Conservation (phyloP, 2,329 filamentous ascomycete genomes). For the Clonostachys rosea region DNA sequence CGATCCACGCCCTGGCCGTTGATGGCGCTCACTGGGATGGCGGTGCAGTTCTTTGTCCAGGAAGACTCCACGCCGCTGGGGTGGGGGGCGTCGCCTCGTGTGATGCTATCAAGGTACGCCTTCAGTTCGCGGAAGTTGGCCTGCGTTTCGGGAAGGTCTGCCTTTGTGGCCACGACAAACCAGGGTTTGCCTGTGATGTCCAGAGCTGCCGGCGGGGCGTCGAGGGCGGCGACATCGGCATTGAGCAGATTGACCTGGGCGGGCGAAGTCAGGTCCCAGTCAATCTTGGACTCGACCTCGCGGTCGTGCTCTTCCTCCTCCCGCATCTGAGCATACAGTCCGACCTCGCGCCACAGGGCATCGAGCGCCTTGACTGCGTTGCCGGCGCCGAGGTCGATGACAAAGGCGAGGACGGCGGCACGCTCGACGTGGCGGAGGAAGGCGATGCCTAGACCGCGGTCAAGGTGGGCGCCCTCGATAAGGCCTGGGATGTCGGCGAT, state of each 20-base stretch:
- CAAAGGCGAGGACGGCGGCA: conserved; percentile 88
- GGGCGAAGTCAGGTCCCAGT: conserved; percentile 43
- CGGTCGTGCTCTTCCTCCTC: conserved; percentile 68
- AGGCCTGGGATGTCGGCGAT: conserved; percentile 95
- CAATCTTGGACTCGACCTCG: conserved; percentile 50
- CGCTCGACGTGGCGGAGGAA: conserved; percentile 95
- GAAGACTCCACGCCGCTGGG: conserved; percentile 61
- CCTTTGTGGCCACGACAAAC: conserved; percentile 95
- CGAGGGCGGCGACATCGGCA: conserved; percentile 8
- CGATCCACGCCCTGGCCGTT: conserved; percentile 76
- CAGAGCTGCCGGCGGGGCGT: conserved; percentile 22
- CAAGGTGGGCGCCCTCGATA: conserved; percentile 87
- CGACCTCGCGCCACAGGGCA: conserved; percentile 85
- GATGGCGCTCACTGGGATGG: conserved; percentile 86
- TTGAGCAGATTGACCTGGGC: conserved; percentile 6
- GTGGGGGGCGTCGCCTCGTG: conserved; percentile 58
- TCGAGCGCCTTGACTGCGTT: conserved; percentile 77
- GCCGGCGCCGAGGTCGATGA: conserved; percentile 77
- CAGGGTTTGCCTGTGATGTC: conserved; percentile 91
- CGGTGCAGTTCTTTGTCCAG: conserved; percentile 59
- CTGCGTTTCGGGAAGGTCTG: conserved; percentile 74
- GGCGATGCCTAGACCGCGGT: conserved; percentile 83
- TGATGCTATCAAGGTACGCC: conserved; percentile 65
- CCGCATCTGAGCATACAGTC: conserved; percentile 75
- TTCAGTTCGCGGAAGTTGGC: conserved; percentile 69